Evolutionary conservation across 768 basidiomycete species (phyloP), one percentile per base, ranked within the genome.

Genomic region (Termitomyces sp.): DNA sequence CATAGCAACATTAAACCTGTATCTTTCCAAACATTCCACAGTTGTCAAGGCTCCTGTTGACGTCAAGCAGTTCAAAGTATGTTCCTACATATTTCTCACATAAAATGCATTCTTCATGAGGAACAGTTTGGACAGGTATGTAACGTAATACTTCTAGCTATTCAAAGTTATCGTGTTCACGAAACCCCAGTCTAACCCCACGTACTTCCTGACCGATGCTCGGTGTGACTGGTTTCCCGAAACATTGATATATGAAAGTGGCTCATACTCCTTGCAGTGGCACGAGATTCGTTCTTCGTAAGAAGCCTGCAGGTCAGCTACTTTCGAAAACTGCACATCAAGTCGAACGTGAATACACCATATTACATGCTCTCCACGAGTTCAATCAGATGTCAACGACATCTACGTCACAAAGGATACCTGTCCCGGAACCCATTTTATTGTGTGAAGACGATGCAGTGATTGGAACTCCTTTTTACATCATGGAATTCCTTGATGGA

Each of bases 401-500:
- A 2, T 66, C 71, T 35, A 65, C 76, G 15, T 72, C 75, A 35
- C 72, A 77, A 56, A 76, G 74, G 33, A 85, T 98, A 14, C 96
- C 95, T 1, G 84, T 97, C 1, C 96, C 96, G 1, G 81, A 85
- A 62, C 91, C 94, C 0, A 87, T 89, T 58, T 76, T 85, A 26
- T 75, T 98, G 1, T 98, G 96, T 67, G 84, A 89, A 63, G 91
- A 98, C 65, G 74, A 64, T 37, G 64, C 73, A 3, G 79, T 98
- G 41, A 77, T 96, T 19, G 96, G 95, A 3, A 93, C 94, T 23
- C 83, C 88, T 2, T 98, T 98, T 73, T 98, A 97, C 68, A 80
- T 98, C 45, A 98, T 99, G 96, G 89, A 98, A 67, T 98, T 91
- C 68, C 66, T 98, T 45, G 86, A 96, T 21, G 96, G 96, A 0